Evolutionary conservation across 192 early-diverging fungal genomes (phyloP), one percentile per base, ranked within the genome.

Genomic region (Podila minutissima): DNA sequence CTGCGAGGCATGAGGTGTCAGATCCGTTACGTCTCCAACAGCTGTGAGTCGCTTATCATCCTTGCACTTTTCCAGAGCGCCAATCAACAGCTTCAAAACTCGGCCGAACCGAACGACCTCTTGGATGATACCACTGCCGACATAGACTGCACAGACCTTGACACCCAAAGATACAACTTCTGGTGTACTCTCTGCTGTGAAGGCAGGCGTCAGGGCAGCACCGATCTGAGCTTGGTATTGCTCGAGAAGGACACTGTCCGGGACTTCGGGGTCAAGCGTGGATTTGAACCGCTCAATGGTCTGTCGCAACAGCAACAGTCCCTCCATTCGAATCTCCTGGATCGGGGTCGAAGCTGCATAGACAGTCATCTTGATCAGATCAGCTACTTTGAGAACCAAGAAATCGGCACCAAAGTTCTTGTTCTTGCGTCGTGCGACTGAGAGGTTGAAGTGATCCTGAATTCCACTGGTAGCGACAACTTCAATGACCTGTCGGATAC

Each of bases 171-270:
- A 90, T 2, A 91, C 86, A 29, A 95, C 87, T 61, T 95, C 91
- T 24, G 94, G 91, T 1, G 91, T 88, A 6, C 92, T 88, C 64
- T 97, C 94, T 0, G 88, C 74, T 7, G 88, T 86, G 67, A 97
- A 95, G 9, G 92, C 93, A 3, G 98, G 95, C 19, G 94, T 94
- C 50, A 99, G 87, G 4, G 97, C 95, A 3, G 98, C 92, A 32
- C 89, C 92, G 58, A 99, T 94, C 76, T 98, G 97, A 0, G 97
- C 96, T 79, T 96, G 94, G 82, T 97, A 98, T 65, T 98, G 96
- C 66, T 93, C 93, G 61, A 99, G 85, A 0, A 99, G 76, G 0
- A 92, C 86, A 58, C 93, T 90, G 49, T 91, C 97, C 19, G 92
- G 92, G 64, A 93, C 90, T 55, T 96, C 96, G 4, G 98, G 97